phyloP scores from a whole-genome alignment of 768 basidiomycete genomes.

The Serpula lacrymans region DNA sequence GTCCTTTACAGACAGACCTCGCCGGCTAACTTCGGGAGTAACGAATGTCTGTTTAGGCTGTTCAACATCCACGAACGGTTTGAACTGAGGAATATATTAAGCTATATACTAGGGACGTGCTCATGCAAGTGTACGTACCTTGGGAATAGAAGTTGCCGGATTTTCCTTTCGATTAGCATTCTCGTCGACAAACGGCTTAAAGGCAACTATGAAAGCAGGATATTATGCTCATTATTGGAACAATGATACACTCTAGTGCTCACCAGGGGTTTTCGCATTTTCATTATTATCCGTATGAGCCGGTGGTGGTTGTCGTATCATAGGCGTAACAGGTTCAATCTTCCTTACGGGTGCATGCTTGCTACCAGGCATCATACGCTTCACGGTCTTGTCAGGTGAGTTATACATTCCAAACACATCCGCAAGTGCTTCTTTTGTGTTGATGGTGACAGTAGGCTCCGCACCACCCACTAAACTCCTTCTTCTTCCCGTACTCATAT shows the following conservation, averaged over 20 bases:
- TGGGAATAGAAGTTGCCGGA: constrained; percentile 25
- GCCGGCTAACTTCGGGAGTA: constrained; percentile 30
- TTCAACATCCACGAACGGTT: constrained; percentile 59
- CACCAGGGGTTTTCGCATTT: constrained; percentile 34
- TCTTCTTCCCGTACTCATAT: constrained; percentile 36
- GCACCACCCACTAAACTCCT: constrained; percentile 44
- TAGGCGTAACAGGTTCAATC: constrained; percentile 51
- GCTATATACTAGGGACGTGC: background rate
- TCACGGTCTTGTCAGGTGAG: constrained; percentile 75
- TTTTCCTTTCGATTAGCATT: constrained; percentile 46
- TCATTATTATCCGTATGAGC: constrained; percentile 28
- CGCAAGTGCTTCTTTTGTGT: constrained; percentile 91
- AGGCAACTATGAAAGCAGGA: constrained; percentile 22
- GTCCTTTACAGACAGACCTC: constrained; percentile 53
- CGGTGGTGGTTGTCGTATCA: constrained; percentile 30
- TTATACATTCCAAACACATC: constrained; percentile 98
- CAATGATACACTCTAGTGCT: constrained; percentile 12
- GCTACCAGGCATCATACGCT: constrained; percentile 53
- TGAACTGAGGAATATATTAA: constrained; percentile 45
- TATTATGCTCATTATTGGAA: constrained; percentile 16
- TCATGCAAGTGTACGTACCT: constrained; percentile 12
- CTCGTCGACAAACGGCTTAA: constrained; percentile 71
- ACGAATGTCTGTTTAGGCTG: constrained; percentile 39
- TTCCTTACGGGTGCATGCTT: constrained; percentile 72
- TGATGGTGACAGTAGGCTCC: constrained; percentile 91